A percentile compares a stretch with the other conserved stretches of the same genome.
Conservation (phyloP, 2,329 filamentous ascomycete species). For the Fonsecaea pedrosoi region DNA sequence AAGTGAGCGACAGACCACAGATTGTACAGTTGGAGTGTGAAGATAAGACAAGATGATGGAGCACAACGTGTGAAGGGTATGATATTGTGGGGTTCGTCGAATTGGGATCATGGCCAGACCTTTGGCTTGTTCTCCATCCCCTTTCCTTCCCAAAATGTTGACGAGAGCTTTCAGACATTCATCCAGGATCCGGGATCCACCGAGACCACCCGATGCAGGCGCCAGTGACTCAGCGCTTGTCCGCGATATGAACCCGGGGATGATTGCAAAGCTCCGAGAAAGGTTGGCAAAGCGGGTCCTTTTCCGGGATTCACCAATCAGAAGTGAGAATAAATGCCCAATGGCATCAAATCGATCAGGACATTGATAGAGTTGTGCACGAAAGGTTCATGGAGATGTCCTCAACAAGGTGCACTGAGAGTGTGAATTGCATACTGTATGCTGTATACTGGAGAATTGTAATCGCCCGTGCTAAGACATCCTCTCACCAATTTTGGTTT, state of each 20-base stretch:
- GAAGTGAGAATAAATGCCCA: neutral
- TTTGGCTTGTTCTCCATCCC: neutral
- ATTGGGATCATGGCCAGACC: neutral
- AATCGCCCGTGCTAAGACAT: neutral
- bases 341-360: neutral
- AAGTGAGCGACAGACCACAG: neutral
- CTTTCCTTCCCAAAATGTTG: neutral
- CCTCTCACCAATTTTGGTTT: neutral
- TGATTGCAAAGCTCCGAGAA: neutral
- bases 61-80: neutral
- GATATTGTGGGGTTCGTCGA: neutral
- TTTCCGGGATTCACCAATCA: neutral
- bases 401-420: neutral
- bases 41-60: constrained; percentile 14
- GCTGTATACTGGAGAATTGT: neutral
- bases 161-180: neutral
- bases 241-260: neutral
- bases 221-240: neutral
- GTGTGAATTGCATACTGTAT: neutral
- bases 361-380: neutral
- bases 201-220: neutral
- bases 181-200: neutral
- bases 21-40: neutral
- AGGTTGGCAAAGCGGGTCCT: neutral
- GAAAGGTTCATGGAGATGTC: neutral